Evolutionary conservation across 495 filamentous ascomycete genomes (phyloP).

Genomic region (Paragyromitra xinjiangensis): DNA sequence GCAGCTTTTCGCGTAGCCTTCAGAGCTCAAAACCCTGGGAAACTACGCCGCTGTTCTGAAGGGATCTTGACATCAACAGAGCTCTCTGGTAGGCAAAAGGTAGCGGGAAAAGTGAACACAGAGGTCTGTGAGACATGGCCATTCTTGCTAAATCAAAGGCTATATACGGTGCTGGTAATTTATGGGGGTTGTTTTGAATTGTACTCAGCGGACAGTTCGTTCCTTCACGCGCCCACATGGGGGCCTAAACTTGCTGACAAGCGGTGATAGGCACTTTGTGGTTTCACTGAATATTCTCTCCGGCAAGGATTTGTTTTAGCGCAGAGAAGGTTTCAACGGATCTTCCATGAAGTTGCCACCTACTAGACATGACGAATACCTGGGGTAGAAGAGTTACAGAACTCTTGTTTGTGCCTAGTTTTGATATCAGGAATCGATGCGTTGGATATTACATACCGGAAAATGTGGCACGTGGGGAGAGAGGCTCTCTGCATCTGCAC

Average conservation of each 20-base stretch:
- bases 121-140: slow-evolving; percentile 16
- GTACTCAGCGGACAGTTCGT: slow-evolving; percentile 25
- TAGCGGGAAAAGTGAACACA: slow-evolving; percentile 25
- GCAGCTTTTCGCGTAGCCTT: slow-evolving; percentile 14
- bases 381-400: not conserved
- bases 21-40: not conserved
- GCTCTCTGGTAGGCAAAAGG: slow-evolving; percentile 14
- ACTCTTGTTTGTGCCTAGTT: slow-evolving; percentile 6
- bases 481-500: slow-evolving; percentile 40
- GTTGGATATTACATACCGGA: slow-evolving; percentile 34
- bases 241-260: slow-evolving; percentile 7
- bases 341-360: slow-evolving; percentile 15
- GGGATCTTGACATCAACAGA: slow-evolving; percentile 2
- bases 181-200: slow-evolving; percentile 16
- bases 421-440: slow-evolving; percentile 20
- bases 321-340: slow-evolving; percentile 5
- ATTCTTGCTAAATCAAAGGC: slow-evolving; percentile 40
- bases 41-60: slow-evolving; percentile 16
- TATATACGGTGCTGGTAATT: slow-evolving; percentile 33
- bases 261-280: slow-evolving; percentile 17
- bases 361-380: slow-evolving; percentile 6
- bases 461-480: slow-evolving; percentile 43
- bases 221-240: slow-evolving; percentile 25
- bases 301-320: slow-evolving; percentile 12
- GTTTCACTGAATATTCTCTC: not conserved